Evolutionary conservation across 352 stramenopile genomes (phyloP).

Genomic region (Peronospora farinosa): DNA sequence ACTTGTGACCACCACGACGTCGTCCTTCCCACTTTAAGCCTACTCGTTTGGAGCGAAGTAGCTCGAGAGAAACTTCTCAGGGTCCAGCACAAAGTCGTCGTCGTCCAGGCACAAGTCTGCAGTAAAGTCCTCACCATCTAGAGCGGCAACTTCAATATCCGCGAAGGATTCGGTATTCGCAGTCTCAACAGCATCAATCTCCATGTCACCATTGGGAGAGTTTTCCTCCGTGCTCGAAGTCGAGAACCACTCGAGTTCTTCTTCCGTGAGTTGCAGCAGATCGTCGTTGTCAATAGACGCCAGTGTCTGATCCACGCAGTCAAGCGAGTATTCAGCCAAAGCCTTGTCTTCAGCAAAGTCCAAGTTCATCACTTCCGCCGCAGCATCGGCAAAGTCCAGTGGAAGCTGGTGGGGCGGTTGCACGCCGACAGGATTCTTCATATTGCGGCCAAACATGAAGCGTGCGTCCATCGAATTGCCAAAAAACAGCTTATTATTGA

Average conservation of each 20-base stretch:
- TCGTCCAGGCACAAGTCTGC: slow-evolving; percentile 41
- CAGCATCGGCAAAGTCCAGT: slow-evolving; percentile 50
- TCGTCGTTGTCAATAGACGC: slow-evolving; percentile 77
- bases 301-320: slow-evolving; percentile 51
- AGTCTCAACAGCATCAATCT: slow-evolving; percentile 7
- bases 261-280: slow-evolving; percentile 69
- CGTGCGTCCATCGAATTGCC: slow-evolving; percentile 31
- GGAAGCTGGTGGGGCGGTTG: slow-evolving; percentile 36
- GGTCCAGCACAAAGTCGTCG: slow-evolving; percentile 82
- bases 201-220: slow-evolving; percentile 2
- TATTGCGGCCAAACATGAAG: slow-evolving; percentile 30
- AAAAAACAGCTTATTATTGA: slow-evolving; percentile 44
- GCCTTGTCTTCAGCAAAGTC: slow-evolving; percentile 76
- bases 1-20: slow-evolving; percentile 38
- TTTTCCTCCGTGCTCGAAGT: slow-evolving; percentile 26
- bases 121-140: slow-evolving; percentile 26
- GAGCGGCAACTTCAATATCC: slow-evolving; percentile 22
- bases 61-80: slow-evolving; percentile 82
- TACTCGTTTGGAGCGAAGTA: slow-evolving; percentile 57
- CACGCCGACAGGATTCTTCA: slow-evolving; percentile 21
- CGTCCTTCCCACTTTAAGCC: slow-evolving; percentile 23
- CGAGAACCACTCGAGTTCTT: slow-evolving; percentile 83
- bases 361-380: slow-evolving; percentile 52
- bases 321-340: slow-evolving; percentile 54
- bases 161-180: slow-evolving; percentile 16